Evolutionary conservation across 1,284 basidiomycete genomes (phyloP), one percentile per base, ranked within the genome.

Genomic region (Neonothopanus nambi): DNA sequence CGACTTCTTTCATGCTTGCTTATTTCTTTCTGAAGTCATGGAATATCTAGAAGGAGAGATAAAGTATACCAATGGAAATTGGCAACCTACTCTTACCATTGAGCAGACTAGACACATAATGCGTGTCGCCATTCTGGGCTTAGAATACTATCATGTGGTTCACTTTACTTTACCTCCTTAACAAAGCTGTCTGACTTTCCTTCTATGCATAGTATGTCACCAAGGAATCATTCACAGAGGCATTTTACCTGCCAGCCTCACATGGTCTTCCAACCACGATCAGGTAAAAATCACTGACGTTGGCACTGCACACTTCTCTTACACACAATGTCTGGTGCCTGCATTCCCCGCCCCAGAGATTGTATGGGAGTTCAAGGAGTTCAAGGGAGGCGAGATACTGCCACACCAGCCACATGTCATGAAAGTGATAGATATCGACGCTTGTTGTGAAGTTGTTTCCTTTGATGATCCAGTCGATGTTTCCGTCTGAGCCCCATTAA

Each of bases 151-250:
- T 68, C 74, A 93, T 94, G 61, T 65, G 92, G 81, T 20, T 30
- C 36, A 33, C 17, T n/a, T 28, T 35, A 47, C 23, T 33, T 54
- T 24, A 13, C 20, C 37, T 44, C 26, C 8, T 21, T 35, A 7
- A 12, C 50, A 33, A 13, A 9, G n/a, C 30, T 9, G 8, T 15
- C 39, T 23, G 8, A 7, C 21, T 15, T 23, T 11, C 23, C 28
- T 6, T 3, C 43, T 3, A 21, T 51, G 28, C 56, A 3, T 63
- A 95, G 93, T 99, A 5, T 97, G 99, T 68, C 85, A 91, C 64
- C 93, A 98, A 67, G 96, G 96, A 35, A 98, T 99, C 70, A 98
- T 99, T 50, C 97, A 99, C 72, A 92, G 97, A 54, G 97, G 99
- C 71, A 98, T 99, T 77, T 99, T 99, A 70, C 97, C 97, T 9